A percentile compares a stretch with the other conserved stretches of the same genome.
Evolutionary conservation across 2,329 filamentous ascomycete genomes (phyloP).

Genomic region (Venturia aucupariae): DNA sequence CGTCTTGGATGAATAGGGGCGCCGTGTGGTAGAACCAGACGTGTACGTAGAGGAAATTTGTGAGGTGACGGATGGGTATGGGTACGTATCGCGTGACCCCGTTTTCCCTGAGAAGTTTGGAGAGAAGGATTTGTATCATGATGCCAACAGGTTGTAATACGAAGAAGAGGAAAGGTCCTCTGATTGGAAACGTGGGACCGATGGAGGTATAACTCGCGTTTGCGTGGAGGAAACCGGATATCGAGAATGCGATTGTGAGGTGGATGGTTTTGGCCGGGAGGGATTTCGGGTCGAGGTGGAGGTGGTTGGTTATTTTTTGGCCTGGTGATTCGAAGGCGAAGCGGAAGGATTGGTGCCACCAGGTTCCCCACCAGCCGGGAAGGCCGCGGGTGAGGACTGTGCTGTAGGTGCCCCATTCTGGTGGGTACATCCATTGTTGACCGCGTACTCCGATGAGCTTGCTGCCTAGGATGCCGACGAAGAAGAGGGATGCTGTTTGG

Average conservation of each 20-base stretch:
- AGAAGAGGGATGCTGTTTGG: constrained; percentile 51
- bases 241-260: constrained; percentile 49
- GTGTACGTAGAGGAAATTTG: constrained; percentile 54
- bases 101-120: constrained; percentile 25
- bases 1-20: constrained; percentile 62
- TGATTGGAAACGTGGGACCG: constrained; percentile 47
- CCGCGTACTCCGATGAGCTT: constrained; percentile 50
- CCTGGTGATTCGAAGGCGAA: constrained; percentile 57
- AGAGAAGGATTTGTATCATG: constrained; percentile 44
- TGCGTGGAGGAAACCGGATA: constrained; percentile 62
- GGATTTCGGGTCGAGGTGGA: constrained; percentile 25
- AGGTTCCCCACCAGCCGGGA: constrained; percentile 71
- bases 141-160: constrained; percentile 59
- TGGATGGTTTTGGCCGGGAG: constrained; percentile 31
- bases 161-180: constrained; percentile 58
- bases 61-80: constrained; percentile 36
- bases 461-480: constrained; percentile 48
- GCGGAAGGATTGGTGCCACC: constrained; percentile 90
- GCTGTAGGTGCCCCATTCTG: constrained; percentile 44
- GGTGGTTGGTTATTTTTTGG: constrained; percentile 32
- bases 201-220: constrained; percentile 59
- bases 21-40: constrained; percentile 62
- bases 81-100: constrained; percentile 35
- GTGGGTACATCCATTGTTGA: constrained; percentile 53
- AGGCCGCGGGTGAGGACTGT: constrained; percentile 60